A percentile compares a stretch with the other conserved stretches of the same genome.
These are phyloP conservation scores for Chalciporus piperatoides DNA, from an alignment of 1,284 basidiomycete genomes.

Conservation along the genomic window DNA sequence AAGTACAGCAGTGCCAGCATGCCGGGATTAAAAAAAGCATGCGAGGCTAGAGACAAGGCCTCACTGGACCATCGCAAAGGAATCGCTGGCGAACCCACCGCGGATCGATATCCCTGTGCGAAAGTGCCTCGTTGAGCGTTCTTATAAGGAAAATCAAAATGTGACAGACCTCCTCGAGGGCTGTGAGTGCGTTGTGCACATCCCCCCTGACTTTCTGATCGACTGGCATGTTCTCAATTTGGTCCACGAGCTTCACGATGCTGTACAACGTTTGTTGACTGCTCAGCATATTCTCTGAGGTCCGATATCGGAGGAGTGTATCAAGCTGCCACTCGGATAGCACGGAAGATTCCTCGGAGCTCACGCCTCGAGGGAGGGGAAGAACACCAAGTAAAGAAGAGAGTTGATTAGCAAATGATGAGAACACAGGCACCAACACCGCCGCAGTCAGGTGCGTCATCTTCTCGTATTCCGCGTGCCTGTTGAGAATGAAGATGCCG, in stretches of 20 bases:
- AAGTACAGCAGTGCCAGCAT: conserved; percentile 98
- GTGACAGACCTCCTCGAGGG: conserved; percentile 63
- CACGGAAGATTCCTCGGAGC: conserved; percentile 20
- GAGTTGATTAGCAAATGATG: conserved; percentile 74
- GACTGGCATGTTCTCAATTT: conserved; percentile 90
- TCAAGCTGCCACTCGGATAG: conserved; percentile 79
- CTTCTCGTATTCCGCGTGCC: conserved; percentile 33
- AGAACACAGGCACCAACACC: conserved; percentile 58
- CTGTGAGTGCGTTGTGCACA: conserved; percentile 63
- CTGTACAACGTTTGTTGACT: conserved; percentile 75
- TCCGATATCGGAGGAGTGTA: conserved; percentile 68
- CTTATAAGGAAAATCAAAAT: conserved; percentile 1
- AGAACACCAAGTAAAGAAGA: conserved; percentile 77
- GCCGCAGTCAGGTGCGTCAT: conserved; percentile 38
- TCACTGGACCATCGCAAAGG: conserved; percentile 60
- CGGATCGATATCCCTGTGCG: conserved; percentile 24
- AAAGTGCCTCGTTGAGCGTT: conserved; percentile 7
- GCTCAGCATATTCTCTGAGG: conserved; percentile 64
- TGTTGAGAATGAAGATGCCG: conserved; percentile 81
- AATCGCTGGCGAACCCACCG: conserved; percentile 39
- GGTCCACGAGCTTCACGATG: conserved; percentile 77
- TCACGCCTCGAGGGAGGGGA: conserved; percentile 47
- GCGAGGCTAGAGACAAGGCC: conserved; percentile 72
- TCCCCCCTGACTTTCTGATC: conserved; percentile 71
- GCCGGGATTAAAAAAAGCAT: conserved; percentile 94